Evolutionary conservation across 2,329 filamentous ascomycete genomes (phyloP).

Genomic region (Kalaharituber pfeilii): DNA sequence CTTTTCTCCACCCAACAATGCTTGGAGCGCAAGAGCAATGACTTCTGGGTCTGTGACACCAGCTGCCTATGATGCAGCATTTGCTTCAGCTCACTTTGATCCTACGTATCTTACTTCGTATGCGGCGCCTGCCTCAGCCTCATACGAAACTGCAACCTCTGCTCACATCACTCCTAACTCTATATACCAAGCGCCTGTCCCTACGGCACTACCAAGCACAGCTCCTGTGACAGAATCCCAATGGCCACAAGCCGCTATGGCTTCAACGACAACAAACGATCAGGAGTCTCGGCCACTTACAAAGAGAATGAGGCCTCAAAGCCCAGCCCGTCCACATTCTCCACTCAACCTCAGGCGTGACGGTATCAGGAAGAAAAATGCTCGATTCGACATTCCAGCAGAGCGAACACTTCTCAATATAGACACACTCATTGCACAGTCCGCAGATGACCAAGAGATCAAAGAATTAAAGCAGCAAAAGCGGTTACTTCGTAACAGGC

Average conservation of each 20-base stretch:
- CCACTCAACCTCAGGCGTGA: conserved; percentile 58
- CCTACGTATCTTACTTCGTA: conserved; percentile 3
- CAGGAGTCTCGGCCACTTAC: conserved; percentile 27
- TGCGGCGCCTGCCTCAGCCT: conserved; percentile 18
- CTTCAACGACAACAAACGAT: conserved; percentile 1
- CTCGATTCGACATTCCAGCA: conserved; percentile 87
- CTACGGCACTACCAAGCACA: conserved; percentile 7
- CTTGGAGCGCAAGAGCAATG: conserved; percentile 21
- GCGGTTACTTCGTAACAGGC: conserved; percentile 79
- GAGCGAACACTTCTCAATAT: conserved; percentile 91
- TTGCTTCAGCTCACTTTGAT: conserved; percentile 16
- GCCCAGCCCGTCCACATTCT: conserved; percentile 57
- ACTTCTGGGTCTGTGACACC: conserved; percentile 22
- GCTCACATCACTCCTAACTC: conserved; percentile 18
- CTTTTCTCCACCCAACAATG: conserved; percentile 5
- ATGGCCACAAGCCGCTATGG: conserved; percentile 7
- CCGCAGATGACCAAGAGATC: conserved; percentile 77
- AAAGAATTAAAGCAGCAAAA: conserved; percentile 99
- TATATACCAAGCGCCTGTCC: conserved; percentile 15
- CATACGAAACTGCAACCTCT: conserved; percentile 13
- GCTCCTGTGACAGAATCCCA: not conserved
- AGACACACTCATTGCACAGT: conserved; percentile 75
- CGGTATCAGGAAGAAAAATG: conserved; percentile 97
- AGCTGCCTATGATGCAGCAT: conserved; percentile 11
- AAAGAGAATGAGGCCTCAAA: conserved; percentile 49